Base-by-base conservation (phyloP, 768 basidiomycete genomes). In the Melanogaster broomeanus region DNA sequence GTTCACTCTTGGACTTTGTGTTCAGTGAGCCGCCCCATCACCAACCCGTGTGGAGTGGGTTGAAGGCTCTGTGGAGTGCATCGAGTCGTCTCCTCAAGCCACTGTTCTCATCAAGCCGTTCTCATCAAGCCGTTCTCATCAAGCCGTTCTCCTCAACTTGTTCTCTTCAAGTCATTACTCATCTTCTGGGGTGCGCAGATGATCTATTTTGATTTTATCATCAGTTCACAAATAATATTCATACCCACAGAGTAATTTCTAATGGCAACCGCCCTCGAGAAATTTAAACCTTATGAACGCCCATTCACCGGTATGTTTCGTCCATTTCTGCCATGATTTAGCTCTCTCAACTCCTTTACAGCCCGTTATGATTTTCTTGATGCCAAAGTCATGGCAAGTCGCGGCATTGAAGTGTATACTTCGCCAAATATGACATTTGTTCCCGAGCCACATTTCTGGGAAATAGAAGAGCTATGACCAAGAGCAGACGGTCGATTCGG, bases 401-500 rank as follows among this genome's bases (percentile, higher is more conserved):
- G 7, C 15, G 34, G 15, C 8, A 7, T 9, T 28, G 28, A 28
- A 28, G n/a, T 52, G 1, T 41, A 34, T 21, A 52, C 46, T 0
- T 51, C 37, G 0, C 55, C 55, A 8, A 52, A 56, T 30, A 39
- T 48, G 46, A 12, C 28, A 9, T 56, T 42, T 4, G 16, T 52
- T 12, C 50, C 51, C 6, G 22, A 56, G 18, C 42, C 41, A 8
- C 50, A 56, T 35, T 40, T 40, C 11, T 30, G 35, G 13, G 24
- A 33, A 19, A 18, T 34, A 27, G 30, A 50, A 21, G 49, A 56
- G 30, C 19, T 56, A 9, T 13, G 27, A 24, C 24, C 34, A 24
- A 6, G 35, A 30, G 18, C 18, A 25, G 54, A 33, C n/a, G 28
- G 10, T n/a, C n/a, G n/a, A n/a, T n/a, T n/a, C n/a, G n/a, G n/a